Evolutionary conservation across 2,329 filamentous ascomycete genomes (phyloP).

Genomic region (Fusarium aywerte): DNA sequence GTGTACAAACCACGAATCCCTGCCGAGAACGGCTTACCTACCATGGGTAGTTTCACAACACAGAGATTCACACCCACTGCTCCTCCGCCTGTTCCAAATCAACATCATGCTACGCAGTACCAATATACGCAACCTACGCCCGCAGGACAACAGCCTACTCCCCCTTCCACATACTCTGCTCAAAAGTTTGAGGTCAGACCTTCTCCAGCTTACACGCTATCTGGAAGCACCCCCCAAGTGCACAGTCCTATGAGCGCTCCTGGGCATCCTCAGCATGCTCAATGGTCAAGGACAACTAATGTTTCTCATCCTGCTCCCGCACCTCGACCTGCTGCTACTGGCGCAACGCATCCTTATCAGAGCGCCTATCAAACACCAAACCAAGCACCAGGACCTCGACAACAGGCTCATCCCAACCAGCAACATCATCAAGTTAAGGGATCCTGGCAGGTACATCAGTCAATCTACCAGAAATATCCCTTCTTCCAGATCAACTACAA

Average conservation of each 20-base stretch:
- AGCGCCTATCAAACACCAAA: constrained; percentile 3
- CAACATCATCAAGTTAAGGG: constrained; percentile 45
- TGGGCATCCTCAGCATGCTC: constrained; percentile 18
- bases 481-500: constrained; percentile 72
- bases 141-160: constrained; percentile 16
- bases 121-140: constrained; percentile 13
- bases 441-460: constrained; percentile 51
- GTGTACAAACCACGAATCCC: constrained; percentile 63
- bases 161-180: constrained; percentile 22
- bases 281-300: constrained; percentile 18
- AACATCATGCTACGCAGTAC: constrained; percentile 30
- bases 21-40: constrained; percentile 39
- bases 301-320: background rate
- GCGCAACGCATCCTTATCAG: constrained; percentile 1
- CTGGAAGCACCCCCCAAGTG: background rate
- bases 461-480: constrained; percentile 64
- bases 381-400: constrained; percentile 4
- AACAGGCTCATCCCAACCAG: constrained; percentile 20
- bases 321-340: background rate
- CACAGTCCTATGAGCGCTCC: constrained; percentile 1
- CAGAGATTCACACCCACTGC: constrained; percentile 43
- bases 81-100: constrained; percentile 3
- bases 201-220: constrained; percentile 27
- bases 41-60: constrained; percentile 40
- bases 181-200: constrained; percentile 43